Conservation (phyloP, 106 monocot species). For the Dioscorea dumetorum region DNA sequence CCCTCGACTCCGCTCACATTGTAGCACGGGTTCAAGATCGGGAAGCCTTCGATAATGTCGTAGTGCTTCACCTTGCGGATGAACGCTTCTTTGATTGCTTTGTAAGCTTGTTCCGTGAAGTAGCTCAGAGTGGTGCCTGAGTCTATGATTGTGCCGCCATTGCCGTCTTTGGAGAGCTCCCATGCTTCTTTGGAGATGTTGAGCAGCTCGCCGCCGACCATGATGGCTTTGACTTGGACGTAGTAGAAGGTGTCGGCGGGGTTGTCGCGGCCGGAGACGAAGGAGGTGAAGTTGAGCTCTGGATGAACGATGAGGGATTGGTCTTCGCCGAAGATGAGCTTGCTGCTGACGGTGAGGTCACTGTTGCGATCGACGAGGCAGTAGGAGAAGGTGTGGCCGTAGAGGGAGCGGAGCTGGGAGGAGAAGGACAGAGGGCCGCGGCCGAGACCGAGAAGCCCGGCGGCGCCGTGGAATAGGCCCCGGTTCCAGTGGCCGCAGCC, state of each 20-base stretch:
- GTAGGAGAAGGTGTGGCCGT: conserved; percentile 87
- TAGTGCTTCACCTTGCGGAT: conserved; percentile 25
- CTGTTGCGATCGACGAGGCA: conserved; percentile 83
- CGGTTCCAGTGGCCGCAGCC: conserved; percentile 93
- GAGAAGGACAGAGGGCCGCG: conserved; percentile 81
- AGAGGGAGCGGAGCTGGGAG: conserved; percentile 62
- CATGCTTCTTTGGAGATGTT: conserved; percentile 34
- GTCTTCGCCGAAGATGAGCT: conserved; percentile 81
- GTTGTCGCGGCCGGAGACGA: conserved; percentile 24
- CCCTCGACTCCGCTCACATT: conserved; percentile 42
- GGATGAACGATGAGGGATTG: conserved; percentile 28
- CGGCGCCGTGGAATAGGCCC: conserved; percentile 79
- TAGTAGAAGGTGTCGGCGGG: conserved; percentile 63
- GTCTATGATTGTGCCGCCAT: conserved; percentile 73
- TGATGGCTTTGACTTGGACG: conserved; percentile 35
- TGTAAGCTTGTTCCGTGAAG: conserved; percentile 45
- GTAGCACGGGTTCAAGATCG: conserved; percentile 65
- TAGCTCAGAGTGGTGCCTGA: conserved; percentile 82
- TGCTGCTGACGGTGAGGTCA: conserved; percentile 55
- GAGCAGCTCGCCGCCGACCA: conserved; percentile 39
- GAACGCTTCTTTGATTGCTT: conserved; percentile 37
- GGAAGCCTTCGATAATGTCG: conserved; percentile 26
- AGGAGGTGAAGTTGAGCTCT: conserved; percentile 60
- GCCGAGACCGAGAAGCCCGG: conserved; percentile 85
- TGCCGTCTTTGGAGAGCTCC: conserved; percentile 33